Conservation (phyloP, 257 asterid genomes). For the Fraxinus anomala region DNA sequence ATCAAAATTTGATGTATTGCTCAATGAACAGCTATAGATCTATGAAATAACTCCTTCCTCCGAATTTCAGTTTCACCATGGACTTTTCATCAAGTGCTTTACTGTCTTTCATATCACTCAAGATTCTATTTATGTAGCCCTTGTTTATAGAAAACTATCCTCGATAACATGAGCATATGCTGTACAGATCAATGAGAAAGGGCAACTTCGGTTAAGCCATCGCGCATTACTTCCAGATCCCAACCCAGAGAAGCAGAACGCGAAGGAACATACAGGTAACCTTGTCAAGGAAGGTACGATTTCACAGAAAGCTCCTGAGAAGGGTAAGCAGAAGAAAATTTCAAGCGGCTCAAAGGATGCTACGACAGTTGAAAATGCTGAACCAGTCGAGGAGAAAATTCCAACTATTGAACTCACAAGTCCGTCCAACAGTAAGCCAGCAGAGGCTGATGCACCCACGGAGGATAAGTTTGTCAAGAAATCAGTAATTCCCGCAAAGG, state of each 20-base stretch:
- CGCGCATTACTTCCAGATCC: conserved; percentile 90
- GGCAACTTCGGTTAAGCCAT: conserved; percentile 89
- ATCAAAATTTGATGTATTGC: background rate
- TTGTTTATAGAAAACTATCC: background rate
- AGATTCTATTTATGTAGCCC: background rate
- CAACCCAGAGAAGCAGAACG: conserved; percentile 46
- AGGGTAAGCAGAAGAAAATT: conserved; percentile 42
- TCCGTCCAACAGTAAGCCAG: conserved; percentile 29
- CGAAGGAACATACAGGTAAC: conserved; percentile 43
- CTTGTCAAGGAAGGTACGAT: conserved; percentile 38
- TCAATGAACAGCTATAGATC: background rate
- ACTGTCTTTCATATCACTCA: background rate
- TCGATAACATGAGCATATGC: conserved; percentile 9
- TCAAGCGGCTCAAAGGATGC: conserved; percentile 33
- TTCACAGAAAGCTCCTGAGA: conserved; percentile 44
- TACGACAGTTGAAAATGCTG: conserved; percentile 33
- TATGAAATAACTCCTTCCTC: background rate
- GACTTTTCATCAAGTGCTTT: conserved; percentile 12
- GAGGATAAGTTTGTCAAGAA: conserved; percentile 52
- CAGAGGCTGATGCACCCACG: conserved; percentile 23
- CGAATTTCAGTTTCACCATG: background rate
- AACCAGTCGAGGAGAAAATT: conserved; percentile 31
- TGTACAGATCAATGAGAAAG: conserved; percentile 86
- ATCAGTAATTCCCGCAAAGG: conserved; percentile 43
- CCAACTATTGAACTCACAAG: conserved; percentile 15